Evolutionary conservation across 768 basidiomycete species (phyloP).

Genomic region (Leccinum rimulosum): DNA sequence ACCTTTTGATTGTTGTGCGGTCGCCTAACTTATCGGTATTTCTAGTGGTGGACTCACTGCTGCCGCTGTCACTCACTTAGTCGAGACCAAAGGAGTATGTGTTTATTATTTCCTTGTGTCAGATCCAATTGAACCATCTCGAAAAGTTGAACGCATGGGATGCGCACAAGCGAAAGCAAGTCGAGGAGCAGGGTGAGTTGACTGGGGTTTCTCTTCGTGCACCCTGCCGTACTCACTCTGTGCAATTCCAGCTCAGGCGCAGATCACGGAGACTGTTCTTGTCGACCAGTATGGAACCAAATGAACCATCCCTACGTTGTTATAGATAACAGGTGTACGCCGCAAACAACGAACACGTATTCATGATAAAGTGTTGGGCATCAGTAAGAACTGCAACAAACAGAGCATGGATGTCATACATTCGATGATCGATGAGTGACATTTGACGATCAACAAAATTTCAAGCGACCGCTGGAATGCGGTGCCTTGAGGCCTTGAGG

Average conservation of each 20-base stretch:
- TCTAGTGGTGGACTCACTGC: slow-evolving; percentile 12
- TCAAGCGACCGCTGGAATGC: no score
- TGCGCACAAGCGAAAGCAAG: neutral
- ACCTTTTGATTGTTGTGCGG: neutral
- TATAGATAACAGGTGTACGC: neutral
- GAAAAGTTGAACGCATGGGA: slow-evolving; percentile 8
- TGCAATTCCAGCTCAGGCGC: neutral
- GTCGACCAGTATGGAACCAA: neutral
- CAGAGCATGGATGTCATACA: neutral
- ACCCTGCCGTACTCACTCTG: neutral
- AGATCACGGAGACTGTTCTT: neutral
- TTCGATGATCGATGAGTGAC: neutral
- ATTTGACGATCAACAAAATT: neutral
- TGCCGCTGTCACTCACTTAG: slow-evolving; percentile 5
- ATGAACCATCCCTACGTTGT: neutral
- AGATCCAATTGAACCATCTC: neutral
- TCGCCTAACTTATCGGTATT: neutral
- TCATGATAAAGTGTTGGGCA: neutral
- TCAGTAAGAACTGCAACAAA: neutral
- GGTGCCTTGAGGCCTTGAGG: no score
- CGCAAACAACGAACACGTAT: neutral
- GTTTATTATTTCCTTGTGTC: neutral
- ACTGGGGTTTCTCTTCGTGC: neutral
- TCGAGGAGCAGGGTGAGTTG: neutral
- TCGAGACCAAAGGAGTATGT: slow-evolving; percentile 23